phyloP scores from a whole-genome alignment of 1,284 basidiomycete species.

The Cutaneotrichosporon cyanovorans region DNA sequence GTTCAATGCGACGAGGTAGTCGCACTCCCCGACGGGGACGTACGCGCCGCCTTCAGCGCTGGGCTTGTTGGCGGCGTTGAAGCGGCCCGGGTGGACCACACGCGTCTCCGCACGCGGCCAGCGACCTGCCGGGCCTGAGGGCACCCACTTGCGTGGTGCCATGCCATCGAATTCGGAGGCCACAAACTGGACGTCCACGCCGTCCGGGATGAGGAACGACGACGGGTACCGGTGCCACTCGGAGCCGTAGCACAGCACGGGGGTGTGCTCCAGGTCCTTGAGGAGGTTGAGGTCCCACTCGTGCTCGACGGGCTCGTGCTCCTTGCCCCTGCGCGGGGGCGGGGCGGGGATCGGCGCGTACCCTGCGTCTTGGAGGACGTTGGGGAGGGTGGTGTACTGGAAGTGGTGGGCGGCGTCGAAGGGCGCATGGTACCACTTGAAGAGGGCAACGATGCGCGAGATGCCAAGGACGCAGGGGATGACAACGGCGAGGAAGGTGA shows the following conservation, averaged over 20 bases:
- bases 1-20: conserved; percentile 80
- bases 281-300: conserved; percentile 65
- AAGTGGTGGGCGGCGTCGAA: conserved; percentile 66
- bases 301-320: conserved; percentile 48
- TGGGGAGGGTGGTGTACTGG: conserved; percentile 70
- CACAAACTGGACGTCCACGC: conserved; percentile 73
- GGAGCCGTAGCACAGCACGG: conserved; percentile 82
- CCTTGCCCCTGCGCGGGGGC: conserved; percentile 34
- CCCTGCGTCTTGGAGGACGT: conserved; percentile 66
- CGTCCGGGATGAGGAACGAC: conserved; percentile 78
- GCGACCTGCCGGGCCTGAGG: conserved; percentile 30
- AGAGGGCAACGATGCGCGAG: conserved; percentile 70
- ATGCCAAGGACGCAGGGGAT: conserved; percentile 62
- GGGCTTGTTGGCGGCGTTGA: conserved; percentile 85
- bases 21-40: conserved; percentile 63
- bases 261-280: conserved; percentile 53
- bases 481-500: conserved; percentile 64
- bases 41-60: conserved; percentile 60
- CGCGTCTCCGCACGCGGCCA: conserved; percentile 65
- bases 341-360: conserved; percentile 46
- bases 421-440: conserved; percentile 86
- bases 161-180: conserved; percentile 84
- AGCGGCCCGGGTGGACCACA: conserved; percentile 52
- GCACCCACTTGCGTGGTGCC: conserved; percentile 58
- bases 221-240: conserved; percentile 96